Base-by-base conservation (phyloP, 192 early-diverging fungal genomes). In the Backusella mclennaniae region DNA sequence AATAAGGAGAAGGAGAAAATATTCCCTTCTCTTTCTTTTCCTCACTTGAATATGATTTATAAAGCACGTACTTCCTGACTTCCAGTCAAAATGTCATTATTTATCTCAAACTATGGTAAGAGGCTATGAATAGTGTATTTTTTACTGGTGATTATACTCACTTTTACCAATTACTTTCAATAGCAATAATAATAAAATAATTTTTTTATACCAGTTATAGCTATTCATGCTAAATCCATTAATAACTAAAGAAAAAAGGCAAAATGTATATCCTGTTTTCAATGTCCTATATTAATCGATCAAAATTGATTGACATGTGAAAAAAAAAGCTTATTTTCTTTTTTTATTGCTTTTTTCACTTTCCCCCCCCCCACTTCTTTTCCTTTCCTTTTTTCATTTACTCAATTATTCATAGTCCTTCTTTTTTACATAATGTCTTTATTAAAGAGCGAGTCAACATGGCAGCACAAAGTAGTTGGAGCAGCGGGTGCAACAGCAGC, bases 401-500 rank as follows among this genome's bases (percentile, higher is more conserved):
- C 17, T 49, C 19, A 49, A 17, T 17, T 17, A 14, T 44, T 15
- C 42, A 44, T 44, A 44, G 4, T 4, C 42, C 42, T 44, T 19
- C 12, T 17, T 44, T 42, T 49, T 49, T 49, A 49, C 6, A 49
- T 21, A 63, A 63, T 63, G 56, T 63, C 56, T 29, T 12, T 63
- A 63, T 29, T 63, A 29, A 63, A 63, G n/a, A 63, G 4, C 11
- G 56, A 63, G 8, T 29, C 12, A 29, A 39, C 19, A 52, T 93
- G 92, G 92, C 78, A 84, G n/a, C 87, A 88, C 69, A 76, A 90
- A 23, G 87, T 93, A 12, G 87, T 88, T 38, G 86, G 85, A 15
- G 88, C 89, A 1, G 89, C 89, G 0, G 89, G 90, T 59, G 79
- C 91, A 7, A 90, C 92, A 6, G 93, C 91, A 6, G 87, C 94